Base-by-base conservation (phyloP, 306 rosid species). In the Rubus idaeus region DNA sequence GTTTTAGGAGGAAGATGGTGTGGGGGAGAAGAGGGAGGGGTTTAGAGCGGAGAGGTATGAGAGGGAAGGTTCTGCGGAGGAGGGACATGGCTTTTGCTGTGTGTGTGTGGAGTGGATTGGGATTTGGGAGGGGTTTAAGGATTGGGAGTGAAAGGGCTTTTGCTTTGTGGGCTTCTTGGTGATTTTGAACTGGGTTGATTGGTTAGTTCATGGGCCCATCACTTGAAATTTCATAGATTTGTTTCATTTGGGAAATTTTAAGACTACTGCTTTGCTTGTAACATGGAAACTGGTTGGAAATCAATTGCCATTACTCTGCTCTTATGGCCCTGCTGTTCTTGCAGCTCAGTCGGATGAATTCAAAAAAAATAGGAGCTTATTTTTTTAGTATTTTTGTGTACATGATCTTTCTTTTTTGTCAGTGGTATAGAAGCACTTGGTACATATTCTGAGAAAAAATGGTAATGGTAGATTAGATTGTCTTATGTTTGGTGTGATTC, bases 321-420 rank as follows among this genome's bases (percentile, higher is more conserved):
- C 92, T 55, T 88, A 83, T 68, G 96, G 97, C 80, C 84, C 89
- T 68, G 86, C 87, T 26, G 88, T 90, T 80, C 83, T 95, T 39
- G 86, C 79, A 30, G 96, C 91, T 21, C 99, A 95, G 72, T 95
- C 97, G 4, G 99, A 95, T 79, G 99, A 95, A 81, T 95, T 67
- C 86, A 82, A 87, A 39, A 84, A 78, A 77, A 84, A 23, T 90
- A 86, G 99, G 97, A 92, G 63, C 79, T 26, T 23, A 0, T 23
- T 23, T 23, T 23, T 23, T 23, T 23, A 23, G 26, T 23, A 23
- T 23, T 68, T 79, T 73, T 9, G 14, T 20, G 11, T 40, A 61
- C 10, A 23, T 70, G 74, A 5, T n/a, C 62, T 9, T 23, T 71
- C 45, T 70, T 60, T 21, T 26, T 50, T 51, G 30, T 39, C 21